A percentile compares a stretch with the other conserved stretches of the same genome.
Evolutionary conservation across 441 rosid genomes (phyloP).

Genomic region (Eugenia klotzschiana): DNA sequence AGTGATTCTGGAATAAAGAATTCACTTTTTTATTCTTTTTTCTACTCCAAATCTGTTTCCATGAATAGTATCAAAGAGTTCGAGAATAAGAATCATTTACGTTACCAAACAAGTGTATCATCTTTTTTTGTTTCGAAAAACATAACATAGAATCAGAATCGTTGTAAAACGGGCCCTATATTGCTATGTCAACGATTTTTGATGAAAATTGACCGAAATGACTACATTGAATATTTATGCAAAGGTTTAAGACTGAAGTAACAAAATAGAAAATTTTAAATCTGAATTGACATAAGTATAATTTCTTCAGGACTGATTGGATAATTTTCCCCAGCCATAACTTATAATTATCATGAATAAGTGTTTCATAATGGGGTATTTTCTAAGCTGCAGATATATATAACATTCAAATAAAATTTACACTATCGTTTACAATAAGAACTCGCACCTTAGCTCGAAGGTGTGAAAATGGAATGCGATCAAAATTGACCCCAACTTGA

Average conservation of each 20-base stretch:
- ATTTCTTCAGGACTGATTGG: neutral
- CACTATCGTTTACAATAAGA: neutral
- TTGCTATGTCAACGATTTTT: neutral
- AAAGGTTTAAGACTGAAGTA: neutral
- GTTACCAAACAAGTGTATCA: too few relatives aligned
- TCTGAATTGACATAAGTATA: neutral
- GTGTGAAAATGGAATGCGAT: neutral
- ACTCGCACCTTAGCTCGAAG: neutral
- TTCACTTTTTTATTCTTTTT: too few relatives aligned
- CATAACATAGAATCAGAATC: too few relatives aligned
- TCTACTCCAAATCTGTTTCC: too few relatives aligned
- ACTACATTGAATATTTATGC: neutral
- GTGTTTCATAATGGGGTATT: neutral
- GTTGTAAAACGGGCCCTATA: too few relatives aligned
- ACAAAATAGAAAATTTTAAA: neutral
- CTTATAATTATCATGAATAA: neutral
- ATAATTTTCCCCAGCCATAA: neutral
- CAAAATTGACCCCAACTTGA: neutral
- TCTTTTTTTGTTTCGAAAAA: too few relatives aligned
- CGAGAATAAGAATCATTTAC: too few relatives aligned
- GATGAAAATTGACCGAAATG: accelerated
- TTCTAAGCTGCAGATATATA: neutral
- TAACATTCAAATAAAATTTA: neutral
- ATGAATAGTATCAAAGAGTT: too few relatives aligned
- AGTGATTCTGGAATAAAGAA: too few relatives aligned